These are phyloP conservation scores for Canna indica DNA, from an alignment of 176 grass and related monocot genomes.

Conservation along the genomic window DNA sequence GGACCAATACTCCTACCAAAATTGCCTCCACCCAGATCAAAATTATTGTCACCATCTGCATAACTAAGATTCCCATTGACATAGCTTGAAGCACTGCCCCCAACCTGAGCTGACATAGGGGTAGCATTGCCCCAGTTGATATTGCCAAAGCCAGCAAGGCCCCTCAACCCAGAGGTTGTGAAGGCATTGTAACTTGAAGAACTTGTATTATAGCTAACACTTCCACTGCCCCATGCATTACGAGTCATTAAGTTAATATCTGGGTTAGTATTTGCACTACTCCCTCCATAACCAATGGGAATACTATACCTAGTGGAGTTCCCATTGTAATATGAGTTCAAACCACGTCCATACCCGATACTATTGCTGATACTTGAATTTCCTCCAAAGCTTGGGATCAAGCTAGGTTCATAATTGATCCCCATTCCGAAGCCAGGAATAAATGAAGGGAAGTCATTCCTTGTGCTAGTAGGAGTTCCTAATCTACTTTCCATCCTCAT, in stretches of 20 bases:
- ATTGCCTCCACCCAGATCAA: conserved; percentile 36
- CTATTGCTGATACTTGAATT: conserved; percentile 53
- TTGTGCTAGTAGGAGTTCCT: conserved; percentile 44
- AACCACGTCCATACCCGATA: too few species aligned
- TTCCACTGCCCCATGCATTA: conserved; percentile 59
- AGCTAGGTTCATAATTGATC: conserved; percentile 46
- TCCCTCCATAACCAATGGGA: conserved; percentile 42
- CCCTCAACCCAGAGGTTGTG: conserved; percentile 45
- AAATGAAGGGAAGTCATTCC: conserved; percentile 58
- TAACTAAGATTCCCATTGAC: conserved; percentile 24
- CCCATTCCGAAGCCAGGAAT: conserved; percentile 59
- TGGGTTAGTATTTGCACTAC: conserved; percentile 39
- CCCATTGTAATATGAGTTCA: too few species aligned
- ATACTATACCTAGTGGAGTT: conserved; percentile 58
- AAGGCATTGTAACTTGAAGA: conserved; percentile 54
- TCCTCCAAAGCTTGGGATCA: conserved; percentile 44
- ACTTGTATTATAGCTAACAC: conserved; percentile 51
- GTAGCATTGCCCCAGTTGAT: conserved; percentile 38
- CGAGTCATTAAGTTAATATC: conserved; percentile 54
- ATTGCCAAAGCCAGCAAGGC: conserved; percentile 46
- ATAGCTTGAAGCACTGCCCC: conserved; percentile 34
- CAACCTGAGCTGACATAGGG: conserved; percentile 35
- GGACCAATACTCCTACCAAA: conserved; percentile 47
- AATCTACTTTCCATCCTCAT: conserved; percentile 65
- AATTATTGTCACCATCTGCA: conserved; percentile 36